Base-by-base conservation (phyloP, 2,329 filamentous ascomycete species). In the Fusarium marasasianum region DNA sequence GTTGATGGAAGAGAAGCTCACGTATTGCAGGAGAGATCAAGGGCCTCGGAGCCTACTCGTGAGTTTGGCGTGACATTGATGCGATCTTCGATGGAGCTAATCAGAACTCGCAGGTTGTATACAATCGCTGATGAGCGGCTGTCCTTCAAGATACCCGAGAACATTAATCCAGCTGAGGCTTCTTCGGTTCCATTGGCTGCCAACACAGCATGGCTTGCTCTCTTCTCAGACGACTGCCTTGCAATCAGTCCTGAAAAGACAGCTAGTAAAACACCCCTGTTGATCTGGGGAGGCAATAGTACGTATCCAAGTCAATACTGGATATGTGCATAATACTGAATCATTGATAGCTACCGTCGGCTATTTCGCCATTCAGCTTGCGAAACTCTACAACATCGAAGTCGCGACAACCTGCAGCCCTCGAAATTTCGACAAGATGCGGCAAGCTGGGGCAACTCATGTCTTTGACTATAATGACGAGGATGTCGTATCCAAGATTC, bases 261-360 rank as follows among this genome's bases (percentile, higher is more conserved):
- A 2, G 26, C 43, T 1, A 40, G 17, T 1, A 69, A 70, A 10
- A 69, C 12, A 0, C 17, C 58, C 8, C 10, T 86, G 2, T 75
- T 86, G 3, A 79, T 85, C 13, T 86, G 82, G 81, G 84, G 83
- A 37, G 83, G 83, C 14, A 84, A 82, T 41, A 84, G 83, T 71
- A 37, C 1, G 44, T 17, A 5, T 29, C n/a, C 6, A 35, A 15
- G 33, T 15, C 33, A 15, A 3, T 35, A 15, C 33, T 35, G 2
- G 33, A 1, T 15, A 35, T 15, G 33, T 8, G 33, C 6, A 35
- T 35, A 35, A 8, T 14, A 22, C 58, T 71, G 3, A 71, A 1
- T 0, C 1, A 8, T 6, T 9, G 4, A 35, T 20, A 77, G 75
- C 75, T 17, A 62, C 44, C 8, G 75, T 77, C 1, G 75, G 75